A percentile compares a stretch with the other conserved stretches of the same genome.
Evolutionary conservation across 129 eudicot species (phyloP).

Genomic region (Lactuca saligna): DNA sequence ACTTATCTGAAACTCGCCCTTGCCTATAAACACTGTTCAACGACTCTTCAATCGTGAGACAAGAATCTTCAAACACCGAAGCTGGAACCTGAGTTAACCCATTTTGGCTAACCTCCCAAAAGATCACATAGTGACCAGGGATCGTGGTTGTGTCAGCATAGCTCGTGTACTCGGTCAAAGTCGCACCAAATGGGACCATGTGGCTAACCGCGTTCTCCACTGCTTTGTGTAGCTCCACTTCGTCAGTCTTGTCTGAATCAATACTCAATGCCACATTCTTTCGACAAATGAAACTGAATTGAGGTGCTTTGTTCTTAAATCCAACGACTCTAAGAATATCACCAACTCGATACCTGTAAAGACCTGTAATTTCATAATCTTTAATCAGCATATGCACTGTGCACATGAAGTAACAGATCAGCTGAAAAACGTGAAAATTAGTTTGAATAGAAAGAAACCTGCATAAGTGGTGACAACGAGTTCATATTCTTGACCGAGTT

Average conservation of each 20-base stretch:
- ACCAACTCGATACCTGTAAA: conserved; percentile 61
- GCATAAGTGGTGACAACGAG: conserved; percentile 77
- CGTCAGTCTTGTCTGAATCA: conserved; percentile 60
- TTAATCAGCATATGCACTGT: neutral
- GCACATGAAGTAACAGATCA: too few relatives aligned
- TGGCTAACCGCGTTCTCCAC: conserved; percentile 45
- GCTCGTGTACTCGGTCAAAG: conserved; percentile 61
- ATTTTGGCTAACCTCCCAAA: conserved; percentile 49
- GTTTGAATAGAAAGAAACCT: conserved; percentile 35
- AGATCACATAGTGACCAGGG: conserved; percentile 67
- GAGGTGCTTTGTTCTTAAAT: conserved; percentile 68
- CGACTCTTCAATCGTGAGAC: conserved; percentile 53
- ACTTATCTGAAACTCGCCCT: conserved; percentile 50
- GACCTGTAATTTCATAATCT: conserved; percentile 34
- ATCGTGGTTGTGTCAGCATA: conserved; percentile 46
- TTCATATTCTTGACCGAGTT: conserved; percentile 75
- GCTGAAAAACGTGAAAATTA: neutral
- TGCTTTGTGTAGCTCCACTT: conserved; percentile 57
- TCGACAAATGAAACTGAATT: conserved; percentile 52
- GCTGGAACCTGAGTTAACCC: conserved; percentile 30
- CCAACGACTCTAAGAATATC: conserved; percentile 61
- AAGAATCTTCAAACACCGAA: conserved; percentile 47
- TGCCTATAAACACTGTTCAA: conserved; percentile 61
- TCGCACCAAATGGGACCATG: conserved; percentile 30
- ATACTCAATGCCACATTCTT: conserved; percentile 59